phyloP scores from a whole-genome alignment of 352 stramenopile species.

The Phytophthora tentaculata region DNA sequence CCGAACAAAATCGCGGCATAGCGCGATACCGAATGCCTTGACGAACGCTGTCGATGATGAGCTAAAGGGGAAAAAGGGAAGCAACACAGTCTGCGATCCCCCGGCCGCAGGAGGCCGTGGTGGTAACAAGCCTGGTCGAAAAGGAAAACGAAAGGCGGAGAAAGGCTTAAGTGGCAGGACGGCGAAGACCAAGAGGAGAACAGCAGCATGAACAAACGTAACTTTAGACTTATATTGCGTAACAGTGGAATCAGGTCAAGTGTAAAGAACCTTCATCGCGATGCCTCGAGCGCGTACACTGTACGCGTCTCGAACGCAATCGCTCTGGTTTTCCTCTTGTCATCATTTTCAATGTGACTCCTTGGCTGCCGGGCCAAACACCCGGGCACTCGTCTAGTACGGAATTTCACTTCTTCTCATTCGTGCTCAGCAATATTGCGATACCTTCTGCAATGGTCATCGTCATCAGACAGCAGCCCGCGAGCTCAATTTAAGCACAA shows the following conservation, averaged over 20 bases:
- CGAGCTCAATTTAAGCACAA: constrained; percentile 42
- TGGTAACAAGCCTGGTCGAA: constrained; percentile 26
- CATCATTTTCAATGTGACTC: constrained; percentile 40
- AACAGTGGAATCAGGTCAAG: constrained; percentile 49
- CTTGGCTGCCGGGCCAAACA: constrained; percentile 1
- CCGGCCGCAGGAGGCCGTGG: too few species aligned
- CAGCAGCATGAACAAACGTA: constrained; percentile 18
- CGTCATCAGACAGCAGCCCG: constrained; percentile 36
- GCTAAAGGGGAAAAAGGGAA: constrained; percentile 12
- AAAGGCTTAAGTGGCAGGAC: constrained; percentile 8
- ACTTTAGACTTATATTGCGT: constrained; percentile 1
- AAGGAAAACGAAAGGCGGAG: constrained; percentile 33
- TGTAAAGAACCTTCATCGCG: constrained; percentile 48
- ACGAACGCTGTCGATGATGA: constrained; percentile 7
- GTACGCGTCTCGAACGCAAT: neutral
- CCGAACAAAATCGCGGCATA: constrained; percentile 14
- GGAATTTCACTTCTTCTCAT: constrained; percentile 23
- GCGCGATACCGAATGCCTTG: neutral
- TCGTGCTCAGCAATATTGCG: constrained; percentile 47
- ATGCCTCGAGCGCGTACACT: constrained; percentile 13
- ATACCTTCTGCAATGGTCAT: constrained; percentile 61
- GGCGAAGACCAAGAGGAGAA: constrained; percentile 33
- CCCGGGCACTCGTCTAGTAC: neutral
- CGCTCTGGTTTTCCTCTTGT: constrained; percentile 35
- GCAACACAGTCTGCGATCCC: constrained; percentile 1